These are phyloP conservation scores for Myriangium duriaei DNA, from an alignment of 2,329 filamentous ascomycete genomes.

Conservation along the genomic window DNA sequence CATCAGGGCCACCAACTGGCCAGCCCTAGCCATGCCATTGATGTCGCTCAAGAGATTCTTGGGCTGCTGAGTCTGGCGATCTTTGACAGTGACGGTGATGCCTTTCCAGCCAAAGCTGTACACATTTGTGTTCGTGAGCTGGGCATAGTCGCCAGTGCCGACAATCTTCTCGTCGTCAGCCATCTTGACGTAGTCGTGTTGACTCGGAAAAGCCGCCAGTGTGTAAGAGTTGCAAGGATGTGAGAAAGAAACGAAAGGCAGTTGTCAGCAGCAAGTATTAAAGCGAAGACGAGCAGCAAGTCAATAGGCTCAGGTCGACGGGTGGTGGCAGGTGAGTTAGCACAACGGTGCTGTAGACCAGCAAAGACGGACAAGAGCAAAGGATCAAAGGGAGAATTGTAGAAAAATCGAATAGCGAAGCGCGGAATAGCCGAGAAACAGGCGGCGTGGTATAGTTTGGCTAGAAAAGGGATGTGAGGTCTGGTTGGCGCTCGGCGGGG, in stretches of 20 bases:
- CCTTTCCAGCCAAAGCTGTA: constrained; percentile 53
- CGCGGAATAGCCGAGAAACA: too few species aligned
- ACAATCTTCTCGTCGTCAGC: constrained; percentile 36
- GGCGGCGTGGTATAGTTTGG: too few species aligned
- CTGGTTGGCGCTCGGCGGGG: too few species aligned
- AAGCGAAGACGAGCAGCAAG: too few species aligned
- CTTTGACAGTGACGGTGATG: constrained; percentile 60
- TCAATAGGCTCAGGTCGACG: too few species aligned
- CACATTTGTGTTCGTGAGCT: constrained; percentile 52
- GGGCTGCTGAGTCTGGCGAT: constrained; percentile 50
- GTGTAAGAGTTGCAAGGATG: constrained; percentile 1
- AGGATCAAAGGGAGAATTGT: too few species aligned
- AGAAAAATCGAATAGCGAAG: too few species aligned
- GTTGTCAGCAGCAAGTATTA: too few species aligned
- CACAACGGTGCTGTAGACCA: too few species aligned
- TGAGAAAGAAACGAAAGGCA: constrained; percentile 2
- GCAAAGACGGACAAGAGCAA: too few species aligned
- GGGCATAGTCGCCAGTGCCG: constrained; percentile 31
- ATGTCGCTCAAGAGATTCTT: constrained; percentile 52
- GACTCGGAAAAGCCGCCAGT: not conserved
- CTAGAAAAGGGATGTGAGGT: too few species aligned
- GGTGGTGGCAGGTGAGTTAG: too few species aligned
- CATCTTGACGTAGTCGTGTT: constrained; percentile 23
- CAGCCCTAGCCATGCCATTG: constrained; percentile 52
- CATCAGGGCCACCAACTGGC: constrained; percentile 69